Base-by-base conservation (phyloP, 192 early-diverging fungal genomes). In the Spinellus fusiger region DNA sequence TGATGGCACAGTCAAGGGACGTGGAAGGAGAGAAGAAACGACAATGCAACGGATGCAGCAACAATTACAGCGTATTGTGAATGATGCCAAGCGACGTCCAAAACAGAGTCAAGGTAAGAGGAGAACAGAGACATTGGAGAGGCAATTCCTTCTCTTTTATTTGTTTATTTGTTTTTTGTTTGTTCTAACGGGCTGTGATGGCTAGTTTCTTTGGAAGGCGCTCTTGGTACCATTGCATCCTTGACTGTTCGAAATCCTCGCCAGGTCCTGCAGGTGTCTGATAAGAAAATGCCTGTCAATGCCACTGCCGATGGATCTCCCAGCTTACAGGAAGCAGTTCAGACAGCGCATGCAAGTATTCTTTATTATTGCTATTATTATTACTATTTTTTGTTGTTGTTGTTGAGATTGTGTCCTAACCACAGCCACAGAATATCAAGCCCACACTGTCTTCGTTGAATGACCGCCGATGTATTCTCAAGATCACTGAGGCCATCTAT, bases 61-160 rank as follows among this genome's bases (percentile, higher is more conserved):
- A 70, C 95, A 99, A 59, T 91, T 99, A 54, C 90, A 96, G 76
- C 88, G 93, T 26, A 89, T 99, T 62, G 95, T 99, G 60, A 94
- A 93, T 62, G 87, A 90, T 55, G 88, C 94, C 37, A 93, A 89
- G 65, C 79, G 87, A 44, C 89, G 88, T 61, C 92, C 90, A 35
- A 96, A 93, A 57, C 83, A 85, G 28, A 86, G 87, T n/a, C 82
- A 87, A 33, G 72, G 85, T 91, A 77, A 68, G 67, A 66, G n/a
- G 5, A 22, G 20, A 13, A 38, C 25, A 23, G 18, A 5, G 34
- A 20, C 22, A 54, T 25, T 10, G 58, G 23, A 3, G 22, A 54
- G 29, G 4, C n/a, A n/a, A n/a, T n/a, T n/a, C n/a, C n/a, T n/a
- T n/a, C n/a, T n/a, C 13, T 37, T 37, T 6, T 37, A 13, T 37